Conservation (phyloP, 2,329 filamentous ascomycete genomes). For the Colletotrichum abscissum region DNA sequence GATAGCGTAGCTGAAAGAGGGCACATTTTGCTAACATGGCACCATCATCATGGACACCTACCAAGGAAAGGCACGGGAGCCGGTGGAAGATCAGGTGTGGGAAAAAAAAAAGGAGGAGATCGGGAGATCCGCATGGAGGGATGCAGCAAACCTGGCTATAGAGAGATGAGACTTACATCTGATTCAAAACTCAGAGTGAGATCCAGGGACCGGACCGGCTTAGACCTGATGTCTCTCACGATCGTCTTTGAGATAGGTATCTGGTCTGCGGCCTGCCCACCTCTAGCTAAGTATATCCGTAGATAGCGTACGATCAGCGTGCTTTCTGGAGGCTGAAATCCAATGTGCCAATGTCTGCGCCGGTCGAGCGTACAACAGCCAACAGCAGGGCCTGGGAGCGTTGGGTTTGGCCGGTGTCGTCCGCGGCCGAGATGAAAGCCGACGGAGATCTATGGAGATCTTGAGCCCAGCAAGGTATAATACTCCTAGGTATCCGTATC, state of each 20-base stretch:
- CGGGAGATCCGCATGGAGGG: conserved; percentile 33
- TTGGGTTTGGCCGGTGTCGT: conserved; percentile 16
- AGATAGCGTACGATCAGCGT: background rate
- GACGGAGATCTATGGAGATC: conserved; percentile 17
- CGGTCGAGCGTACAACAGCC: conserved; percentile 4
- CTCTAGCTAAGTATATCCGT: background rate
- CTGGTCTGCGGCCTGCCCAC: background rate
- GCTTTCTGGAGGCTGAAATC: background rate
- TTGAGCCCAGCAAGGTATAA: background rate
- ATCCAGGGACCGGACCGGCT: background rate
- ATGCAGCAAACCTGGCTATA: background rate
- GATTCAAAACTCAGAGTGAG: background rate
- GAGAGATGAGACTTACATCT: conserved; percentile 1
- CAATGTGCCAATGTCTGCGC: background rate
- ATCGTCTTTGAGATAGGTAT: background rate
- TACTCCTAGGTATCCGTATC: background rate
- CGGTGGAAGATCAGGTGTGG: background rate
- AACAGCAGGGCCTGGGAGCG: conserved; percentile 8
- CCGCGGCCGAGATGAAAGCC: conserved; percentile 29
- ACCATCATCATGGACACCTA: background rate
- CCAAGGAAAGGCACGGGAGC: conserved; percentile 8
- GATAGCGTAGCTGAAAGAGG: background rate
- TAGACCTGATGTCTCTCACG: background rate
- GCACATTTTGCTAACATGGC: background rate
- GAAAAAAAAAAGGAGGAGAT: conserved; percentile 11